phyloP scores from a whole-genome alignment of 192 early-diverging fungal genomes.

The Radiomyces spectabilis region DNA sequence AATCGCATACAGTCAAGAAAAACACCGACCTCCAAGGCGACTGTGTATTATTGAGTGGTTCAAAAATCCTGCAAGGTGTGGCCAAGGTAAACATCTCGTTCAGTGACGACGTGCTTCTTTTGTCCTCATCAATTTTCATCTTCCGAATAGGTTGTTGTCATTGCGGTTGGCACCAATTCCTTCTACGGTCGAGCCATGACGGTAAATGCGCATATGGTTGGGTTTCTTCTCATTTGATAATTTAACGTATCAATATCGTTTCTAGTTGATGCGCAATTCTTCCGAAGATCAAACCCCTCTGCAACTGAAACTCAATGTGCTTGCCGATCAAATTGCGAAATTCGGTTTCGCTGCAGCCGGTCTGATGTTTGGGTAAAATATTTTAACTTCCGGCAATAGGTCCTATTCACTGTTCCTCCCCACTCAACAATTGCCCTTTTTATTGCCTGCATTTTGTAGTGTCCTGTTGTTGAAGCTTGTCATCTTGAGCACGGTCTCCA shows the following conservation, averaged over 20 bases:
- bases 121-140: too few relatives aligned
- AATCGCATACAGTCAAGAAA: conserved; percentile 83
- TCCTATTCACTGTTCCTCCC: too few relatives aligned
- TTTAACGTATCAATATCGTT: too few relatives aligned
- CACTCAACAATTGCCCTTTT: too few relatives aligned
- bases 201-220: conserved; percentile 3
- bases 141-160: conserved; percentile 74
- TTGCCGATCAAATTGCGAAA: conserved; percentile 93
- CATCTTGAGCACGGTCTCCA: too few relatives aligned
- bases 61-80: conserved; percentile 85
- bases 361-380: too few relatives aligned
- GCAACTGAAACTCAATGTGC: conserved; percentile 78
- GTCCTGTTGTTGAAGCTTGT: conserved; percentile 61
- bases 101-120: too few relatives aligned
- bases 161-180: conserved; percentile 79
- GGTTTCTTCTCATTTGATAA: too few relatives aligned
- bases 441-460: too few relatives aligned
- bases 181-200: conserved; percentile 90
- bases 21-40: conserved; percentile 46
- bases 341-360: conserved; percentile 79
- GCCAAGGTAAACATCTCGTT: too few relatives aligned
- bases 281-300: conserved; percentile 80
- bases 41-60: conserved; percentile 82
- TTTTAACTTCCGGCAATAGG: too few relatives aligned
- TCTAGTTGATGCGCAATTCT: conserved; percentile 61